phyloP scores from a whole-genome alignment of 257 asterid species.

The Capsicum baccatum region DNA sequence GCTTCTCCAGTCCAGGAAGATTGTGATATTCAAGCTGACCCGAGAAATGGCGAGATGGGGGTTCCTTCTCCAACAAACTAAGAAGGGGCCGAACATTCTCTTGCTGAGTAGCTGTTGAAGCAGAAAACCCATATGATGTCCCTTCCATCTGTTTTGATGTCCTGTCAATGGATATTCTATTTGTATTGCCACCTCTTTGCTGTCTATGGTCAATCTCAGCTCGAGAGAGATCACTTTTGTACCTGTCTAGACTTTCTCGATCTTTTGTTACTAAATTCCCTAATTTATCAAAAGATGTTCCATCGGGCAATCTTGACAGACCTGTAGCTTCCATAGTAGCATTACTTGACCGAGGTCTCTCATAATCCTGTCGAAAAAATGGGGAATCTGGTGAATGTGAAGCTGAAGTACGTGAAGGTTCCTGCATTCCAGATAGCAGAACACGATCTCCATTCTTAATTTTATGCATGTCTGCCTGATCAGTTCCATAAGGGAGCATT shows the following conservation, averaged over 20 bases:
- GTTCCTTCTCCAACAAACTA: slow-evolving; percentile 94
- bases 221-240: slow-evolving; percentile 64
- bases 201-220: slow-evolving; percentile 69
- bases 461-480: slow-evolving; percentile 68
- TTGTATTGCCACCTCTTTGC: slow-evolving; percentile 63
- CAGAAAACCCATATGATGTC: slow-evolving; percentile 70
- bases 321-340: slow-evolving; percentile 46
- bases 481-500: slow-evolving; percentile 59
- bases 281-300: no score
- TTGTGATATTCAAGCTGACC: slow-evolving; percentile 98
- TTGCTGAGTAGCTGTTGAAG: slow-evolving; percentile 59
- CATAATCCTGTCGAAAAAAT: slow-evolving; percentile 55
- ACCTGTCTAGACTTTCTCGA: slow-evolving; percentile 46
- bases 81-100: slow-evolving; percentile 89
- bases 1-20: slow-evolving; percentile 88
- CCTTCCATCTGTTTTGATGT: slow-evolving; percentile 64
- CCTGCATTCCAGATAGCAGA: slow-evolving; percentile 59
- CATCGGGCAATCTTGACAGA: slow-evolving; percentile 44
- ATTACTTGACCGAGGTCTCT: slow-evolving; percentile 51
- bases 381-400: slow-evolving; percentile 75
- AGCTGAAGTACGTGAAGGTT: slow-evolving; percentile 66
- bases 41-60: slow-evolving; percentile 93
- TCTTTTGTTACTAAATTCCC: slow-evolving; percentile 42
- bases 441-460: slow-evolving; percentile 73
- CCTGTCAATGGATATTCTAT: slow-evolving; percentile 67